Evolutionary conservation across 495 filamentous ascomycete genomes (phyloP), one percentile per base, ranked within the genome.

Genomic region (Penicillium cataractarum): DNA sequence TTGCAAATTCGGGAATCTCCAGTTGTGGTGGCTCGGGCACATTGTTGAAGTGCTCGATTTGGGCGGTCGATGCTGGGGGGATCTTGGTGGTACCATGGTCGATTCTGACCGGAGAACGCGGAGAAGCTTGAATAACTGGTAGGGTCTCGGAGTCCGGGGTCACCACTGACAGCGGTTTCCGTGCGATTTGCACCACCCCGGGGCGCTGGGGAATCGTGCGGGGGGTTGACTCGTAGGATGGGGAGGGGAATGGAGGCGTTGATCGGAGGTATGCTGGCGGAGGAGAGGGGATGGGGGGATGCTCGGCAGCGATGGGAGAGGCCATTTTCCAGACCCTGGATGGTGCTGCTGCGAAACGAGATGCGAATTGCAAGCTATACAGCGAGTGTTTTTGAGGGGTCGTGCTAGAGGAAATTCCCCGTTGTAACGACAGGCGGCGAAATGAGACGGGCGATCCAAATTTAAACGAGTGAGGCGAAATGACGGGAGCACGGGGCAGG

Each of bases 241-340:
- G 61, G 60, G 70, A 39, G 61, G 59, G 63, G 57, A 71, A 62
- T 8, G 75, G 74, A 55, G 78, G 76, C 29, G 79, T 74, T 33
- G 77, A 74, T 55, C 72, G 76, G 50, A 78, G 70, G 62, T 80
- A 80, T 55, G 76, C 78, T 29, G 79, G 72, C 17, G 79, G 74
- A 62, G 78, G 78, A 60, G 77, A 73, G 31, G 78, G 70, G 35
- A 76, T 57, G 29, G 74, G 65, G 35, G 71, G 77, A 49, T 59
- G 70, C 46, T 74, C 71, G 54, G 62, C 63, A 48, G 66, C 66
- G 26, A 74, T 58, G 15, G 74, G 65, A 62, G 64, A 69, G 19
- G 76, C 74, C 76, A 80, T 79, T 4, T 13, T 54, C n/a, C n/a
- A n/a, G 22, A 5, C 12, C 24, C 46, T 12, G 24, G 26, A 26